phyloP scores from a whole-genome alignment of 139 green algal genomes.

The Monoraphidium neglectum region DNA sequence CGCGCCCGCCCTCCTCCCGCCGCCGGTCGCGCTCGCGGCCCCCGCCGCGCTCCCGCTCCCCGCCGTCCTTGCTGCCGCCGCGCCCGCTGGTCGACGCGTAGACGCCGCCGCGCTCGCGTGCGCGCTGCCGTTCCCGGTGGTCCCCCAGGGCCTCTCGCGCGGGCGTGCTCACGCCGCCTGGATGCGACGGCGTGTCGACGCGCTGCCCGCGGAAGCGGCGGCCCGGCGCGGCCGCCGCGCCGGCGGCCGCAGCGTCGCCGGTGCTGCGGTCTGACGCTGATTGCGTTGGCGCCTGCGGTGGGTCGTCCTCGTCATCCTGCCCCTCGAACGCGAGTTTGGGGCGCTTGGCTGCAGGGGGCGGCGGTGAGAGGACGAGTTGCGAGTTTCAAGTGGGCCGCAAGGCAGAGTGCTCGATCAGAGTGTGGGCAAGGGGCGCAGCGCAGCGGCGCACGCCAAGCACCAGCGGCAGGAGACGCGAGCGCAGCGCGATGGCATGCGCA shows the following conservation, averaged over 20 bases:
- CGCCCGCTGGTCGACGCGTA: slow-evolving; percentile 37
- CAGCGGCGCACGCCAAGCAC: background rate
- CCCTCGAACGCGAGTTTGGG: slow-evolving; percentile 44
- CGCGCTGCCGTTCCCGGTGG: slow-evolving; percentile 24
- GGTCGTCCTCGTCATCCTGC: slow-evolving; percentile 29
- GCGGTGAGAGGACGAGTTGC: no score
- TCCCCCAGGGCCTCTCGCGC: slow-evolving; percentile 30
- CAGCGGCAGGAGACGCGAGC: no score
- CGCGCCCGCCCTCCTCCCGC: slow-evolving; percentile 9
- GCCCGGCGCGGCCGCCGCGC: slow-evolving; percentile 23
- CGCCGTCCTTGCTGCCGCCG: background rate
- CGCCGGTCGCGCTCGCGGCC: slow-evolving; percentile 15
- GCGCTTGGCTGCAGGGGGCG: slow-evolving; percentile 17
- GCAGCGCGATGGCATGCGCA: slow-evolving; percentile 21
- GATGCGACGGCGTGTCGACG: slow-evolving; percentile 82
- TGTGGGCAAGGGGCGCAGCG: background rate
- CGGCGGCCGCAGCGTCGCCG: slow-evolving; percentile 11
- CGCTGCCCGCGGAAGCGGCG: slow-evolving; percentile 71
- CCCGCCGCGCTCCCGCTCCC: background rate
- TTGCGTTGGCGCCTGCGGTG: background rate
- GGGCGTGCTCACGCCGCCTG: slow-evolving; percentile 44
- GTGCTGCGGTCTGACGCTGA: no score
- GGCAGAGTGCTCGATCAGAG: no score
- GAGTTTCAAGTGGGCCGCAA: no score
- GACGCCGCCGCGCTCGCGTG: slow-evolving; percentile 33